Evolutionary conservation across 768 basidiomycete genomes (phyloP).

Genomic region (Brasilioporus rufonigricans): DNA sequence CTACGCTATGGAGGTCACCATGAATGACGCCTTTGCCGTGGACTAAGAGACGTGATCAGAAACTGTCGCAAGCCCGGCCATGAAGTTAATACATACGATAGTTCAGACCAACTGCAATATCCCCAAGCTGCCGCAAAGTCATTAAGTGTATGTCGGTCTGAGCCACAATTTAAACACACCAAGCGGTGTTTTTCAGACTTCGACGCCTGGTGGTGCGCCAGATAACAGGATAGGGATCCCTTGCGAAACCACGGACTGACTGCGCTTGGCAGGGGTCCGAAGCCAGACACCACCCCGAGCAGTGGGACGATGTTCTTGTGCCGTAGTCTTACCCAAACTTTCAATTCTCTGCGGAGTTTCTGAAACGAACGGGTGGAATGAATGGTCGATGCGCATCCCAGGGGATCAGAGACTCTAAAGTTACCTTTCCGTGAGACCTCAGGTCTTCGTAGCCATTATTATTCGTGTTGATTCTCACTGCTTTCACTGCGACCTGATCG

Average conservation of each 20-base stretch:
- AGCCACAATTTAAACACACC: slow-evolving; percentile 6
- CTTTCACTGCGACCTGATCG: slow-evolving; percentile 23
- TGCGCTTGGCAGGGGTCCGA: slow-evolving; percentile 30
- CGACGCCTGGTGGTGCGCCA: background rate
- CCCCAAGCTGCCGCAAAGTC: slow-evolving; percentile 12
- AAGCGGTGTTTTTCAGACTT: slow-evolving; percentile 1
- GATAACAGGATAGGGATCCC: slow-evolving; percentile 25
- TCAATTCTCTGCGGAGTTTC: slow-evolving; percentile 31
- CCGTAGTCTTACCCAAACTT: slow-evolving; percentile 12
- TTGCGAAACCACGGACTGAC: slow-evolving; percentile 34
- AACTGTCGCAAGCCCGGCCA: background rate
- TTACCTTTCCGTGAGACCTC: slow-evolving; percentile 14
- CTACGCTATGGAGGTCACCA: slow-evolving; percentile 38
- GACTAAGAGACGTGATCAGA: slow-evolving; percentile 10
- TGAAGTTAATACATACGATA: slow-evolving; percentile 18
- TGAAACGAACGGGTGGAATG: background rate
- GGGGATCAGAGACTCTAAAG: background rate
- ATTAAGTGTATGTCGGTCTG: background rate
- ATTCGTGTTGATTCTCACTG: background rate
- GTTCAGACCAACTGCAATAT: slow-evolving; percentile 21
- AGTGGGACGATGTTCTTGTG: slow-evolving; percentile 32
- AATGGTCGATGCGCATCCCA: background rate
- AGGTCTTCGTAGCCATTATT: background rate
- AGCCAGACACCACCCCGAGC: slow-evolving; percentile 28
- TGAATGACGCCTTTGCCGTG: slow-evolving; percentile 28